A percentile compares a stretch with the other conserved stretches of the same genome.
phyloP scores from a whole-genome alignment of 1,284 basidiomycete species.

The Ceratobasidium papillatum region DNA sequence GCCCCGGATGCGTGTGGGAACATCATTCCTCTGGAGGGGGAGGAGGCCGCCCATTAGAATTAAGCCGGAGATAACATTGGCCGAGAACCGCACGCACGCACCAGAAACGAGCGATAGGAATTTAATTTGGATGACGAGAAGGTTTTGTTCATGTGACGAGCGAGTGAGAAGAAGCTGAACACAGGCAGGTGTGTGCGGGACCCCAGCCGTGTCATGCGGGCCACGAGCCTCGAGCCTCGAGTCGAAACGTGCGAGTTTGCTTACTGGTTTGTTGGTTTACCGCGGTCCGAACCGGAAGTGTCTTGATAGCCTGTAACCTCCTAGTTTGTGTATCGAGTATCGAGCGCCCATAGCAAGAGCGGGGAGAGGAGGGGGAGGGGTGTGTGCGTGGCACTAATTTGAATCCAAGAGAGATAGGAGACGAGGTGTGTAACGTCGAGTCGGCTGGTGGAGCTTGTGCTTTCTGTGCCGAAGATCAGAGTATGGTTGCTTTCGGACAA shows the following conservation, averaged over 20 bases:
- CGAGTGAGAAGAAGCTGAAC: not conserved
- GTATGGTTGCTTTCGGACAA: not conserved
- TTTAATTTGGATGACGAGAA: not conserved
- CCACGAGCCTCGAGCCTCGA: not conserved
- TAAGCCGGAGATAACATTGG: not conserved
- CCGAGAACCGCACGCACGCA: not conserved
- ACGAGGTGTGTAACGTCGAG: not conserved
- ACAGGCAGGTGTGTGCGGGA: too few species aligned
- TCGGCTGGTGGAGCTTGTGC: not conserved
- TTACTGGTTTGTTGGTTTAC: not conserved
- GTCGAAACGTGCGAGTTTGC: not conserved
- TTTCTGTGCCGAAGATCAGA: slow-evolving; percentile 10
- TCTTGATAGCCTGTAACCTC: not conserved
- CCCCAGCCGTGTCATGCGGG: not conserved
- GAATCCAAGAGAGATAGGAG: not conserved
- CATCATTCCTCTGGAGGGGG: not conserved
- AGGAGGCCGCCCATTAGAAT: too few species aligned
- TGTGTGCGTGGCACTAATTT: not conserved
- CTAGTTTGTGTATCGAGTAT: not conserved
- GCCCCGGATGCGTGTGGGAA: not conserved
- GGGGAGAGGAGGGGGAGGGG: not conserved
- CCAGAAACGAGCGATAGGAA: not conserved
- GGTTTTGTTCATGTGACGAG: not conserved
- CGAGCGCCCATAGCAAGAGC: not conserved
- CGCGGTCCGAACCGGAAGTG: not conserved